These are phyloP conservation scores for Lignosus rhinocerotis DNA, from an alignment of 1,284 basidiomycete genomes.

Conservation along the genomic window DNA sequence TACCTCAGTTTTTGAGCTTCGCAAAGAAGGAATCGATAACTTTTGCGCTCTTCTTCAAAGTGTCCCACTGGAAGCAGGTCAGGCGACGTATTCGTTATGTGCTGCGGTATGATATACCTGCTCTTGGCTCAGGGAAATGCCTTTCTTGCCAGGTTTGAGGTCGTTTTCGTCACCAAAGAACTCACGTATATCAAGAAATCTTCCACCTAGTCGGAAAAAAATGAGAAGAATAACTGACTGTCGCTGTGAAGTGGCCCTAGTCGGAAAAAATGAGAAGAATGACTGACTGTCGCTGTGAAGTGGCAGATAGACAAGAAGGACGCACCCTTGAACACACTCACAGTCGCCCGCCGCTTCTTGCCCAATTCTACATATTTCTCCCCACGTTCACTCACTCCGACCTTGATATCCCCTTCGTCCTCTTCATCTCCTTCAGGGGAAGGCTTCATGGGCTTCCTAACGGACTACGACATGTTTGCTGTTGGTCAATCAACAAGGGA, in stretches of 20 bases:
- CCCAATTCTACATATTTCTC: slow-evolving; percentile 69
- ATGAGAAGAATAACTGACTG: not conserved
- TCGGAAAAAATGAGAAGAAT: not conserved
- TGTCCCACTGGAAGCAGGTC: slow-evolving; percentile 54
- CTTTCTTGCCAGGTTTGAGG: slow-evolving; percentile 83
- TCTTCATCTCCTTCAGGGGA: not conserved
- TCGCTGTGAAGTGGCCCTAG: not conserved
- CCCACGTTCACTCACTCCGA: slow-evolving; percentile 44
- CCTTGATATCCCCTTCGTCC: slow-evolving; percentile 6
- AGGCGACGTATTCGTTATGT: not conserved
- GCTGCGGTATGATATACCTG: slow-evolving; percentile 50
- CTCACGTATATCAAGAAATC: slow-evolving; percentile 78
- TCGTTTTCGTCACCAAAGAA: slow-evolving; percentile 65
- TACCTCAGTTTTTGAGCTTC: slow-evolving; percentile 36
- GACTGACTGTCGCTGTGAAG: not conserved
- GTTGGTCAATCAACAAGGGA: not conserved
- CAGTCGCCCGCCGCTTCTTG: slow-evolving; percentile 70
- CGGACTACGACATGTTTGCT: not conserved
- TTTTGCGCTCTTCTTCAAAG: slow-evolving; percentile 44
- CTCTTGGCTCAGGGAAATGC: slow-evolving; percentile 69
- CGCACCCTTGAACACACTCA: slow-evolving; percentile 69
- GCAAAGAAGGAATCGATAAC: slow-evolving; percentile 57
- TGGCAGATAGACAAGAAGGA: not conserved
- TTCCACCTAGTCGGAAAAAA: slow-evolving; percentile 37
- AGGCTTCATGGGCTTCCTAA: slow-evolving; percentile 7